phyloP scores from a whole-genome alignment of 2,329 filamentous ascomycete genomes.

The Ophiostoma angusticollis region DNA sequence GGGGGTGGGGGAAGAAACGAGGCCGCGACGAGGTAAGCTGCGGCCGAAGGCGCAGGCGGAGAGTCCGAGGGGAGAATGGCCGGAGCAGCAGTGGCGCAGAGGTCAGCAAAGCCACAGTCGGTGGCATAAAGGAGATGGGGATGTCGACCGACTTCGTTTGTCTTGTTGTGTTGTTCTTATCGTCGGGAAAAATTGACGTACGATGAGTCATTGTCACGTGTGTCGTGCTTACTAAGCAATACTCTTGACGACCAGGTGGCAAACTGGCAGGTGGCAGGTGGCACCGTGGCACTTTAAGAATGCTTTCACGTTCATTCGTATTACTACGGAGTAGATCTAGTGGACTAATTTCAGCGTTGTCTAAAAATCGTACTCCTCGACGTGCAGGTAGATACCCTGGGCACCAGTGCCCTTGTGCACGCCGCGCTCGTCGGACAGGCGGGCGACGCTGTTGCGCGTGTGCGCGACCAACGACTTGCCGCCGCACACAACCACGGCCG shows the following conservation, averaged over 20 bases:
- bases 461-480: slow-evolving; percentile 40
- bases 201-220: no score
- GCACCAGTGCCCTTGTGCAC: slow-evolving; percentile 53
- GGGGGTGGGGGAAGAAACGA: slow-evolving; percentile 1
- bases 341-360: no score
- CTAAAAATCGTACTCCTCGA: slow-evolving; percentile 40
- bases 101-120: slow-evolving; percentile 4
- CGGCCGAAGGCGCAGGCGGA: not conserved
- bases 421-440: slow-evolving; percentile 45
- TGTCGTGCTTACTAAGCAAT: no score
- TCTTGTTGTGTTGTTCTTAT: not conserved
- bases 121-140: slow-evolving; percentile 1
- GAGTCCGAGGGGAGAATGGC: not conserved
- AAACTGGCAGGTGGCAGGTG: no score
- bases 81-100: slow-evolving; percentile 1
- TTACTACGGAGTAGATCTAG: no score
- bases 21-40: not conserved
- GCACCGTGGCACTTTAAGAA: no score
- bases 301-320: no score
- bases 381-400: slow-evolving; percentile 47
- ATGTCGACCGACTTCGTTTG: not conserved
- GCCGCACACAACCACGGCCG: slow-evolving; percentile 47
- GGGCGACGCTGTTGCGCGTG: slow-evolving; percentile 42
- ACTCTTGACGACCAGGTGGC: no score
- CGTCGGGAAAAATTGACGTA: slow-evolving; percentile 2